Evolutionary conservation across 352 stramenopile species (phyloP).

Genomic region (Globisporangium solare): DNA sequence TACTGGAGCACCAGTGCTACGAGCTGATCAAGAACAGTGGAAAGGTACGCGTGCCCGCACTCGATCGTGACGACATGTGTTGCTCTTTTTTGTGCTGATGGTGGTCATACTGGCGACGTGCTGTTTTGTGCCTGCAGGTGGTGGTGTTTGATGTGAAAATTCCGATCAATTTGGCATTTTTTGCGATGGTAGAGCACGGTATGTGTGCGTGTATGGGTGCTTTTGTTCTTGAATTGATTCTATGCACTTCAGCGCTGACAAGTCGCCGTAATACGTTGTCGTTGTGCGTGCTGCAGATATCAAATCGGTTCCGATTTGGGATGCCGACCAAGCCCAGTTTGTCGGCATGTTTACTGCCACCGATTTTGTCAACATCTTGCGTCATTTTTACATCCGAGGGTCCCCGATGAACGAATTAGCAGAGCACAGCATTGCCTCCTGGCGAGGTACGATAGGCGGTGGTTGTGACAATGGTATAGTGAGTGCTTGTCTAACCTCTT

Average conservation of each 20-base stretch:
- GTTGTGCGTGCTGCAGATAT: slow-evolving; percentile 78
- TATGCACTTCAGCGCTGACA: not conserved
- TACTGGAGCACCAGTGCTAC: slow-evolving; percentile 90
- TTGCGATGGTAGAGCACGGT: slow-evolving; percentile 98
- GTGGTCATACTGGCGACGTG: not conserved
- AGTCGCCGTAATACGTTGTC: not conserved
- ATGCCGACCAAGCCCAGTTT: slow-evolving; percentile 92
- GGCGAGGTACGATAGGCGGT: slow-evolving; percentile 44
- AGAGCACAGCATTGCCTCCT: slow-evolving; percentile 84
- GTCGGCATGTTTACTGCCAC: slow-evolving; percentile 97
- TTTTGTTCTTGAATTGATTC: not conserved
- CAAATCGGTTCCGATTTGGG: slow-evolving; percentile 96
- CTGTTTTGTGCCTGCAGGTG: slow-evolving; percentile 34
- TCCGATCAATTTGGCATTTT: slow-evolving; percentile 98
- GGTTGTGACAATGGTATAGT: not conserved
- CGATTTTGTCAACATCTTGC: slow-evolving; percentile 98
- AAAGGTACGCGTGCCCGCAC: slow-evolving; percentile 48
- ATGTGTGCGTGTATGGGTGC: slow-evolving; percentile 1
- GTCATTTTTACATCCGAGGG: slow-evolving; percentile 91
- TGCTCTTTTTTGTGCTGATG: not conserved
- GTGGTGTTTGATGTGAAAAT: slow-evolving; percentile 99
- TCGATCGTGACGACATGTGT: not conserved
- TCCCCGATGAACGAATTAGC: slow-evolving; percentile 86
- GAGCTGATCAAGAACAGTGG: slow-evolving; percentile 95
- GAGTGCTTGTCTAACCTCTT: not conserved